A percentile compares a stretch with the other conserved stretches of the same genome.
These are phyloP conservation scores for Rosa rugosa DNA, from an alignment of 306 rosid species.

Conservation along the genomic window DNA sequence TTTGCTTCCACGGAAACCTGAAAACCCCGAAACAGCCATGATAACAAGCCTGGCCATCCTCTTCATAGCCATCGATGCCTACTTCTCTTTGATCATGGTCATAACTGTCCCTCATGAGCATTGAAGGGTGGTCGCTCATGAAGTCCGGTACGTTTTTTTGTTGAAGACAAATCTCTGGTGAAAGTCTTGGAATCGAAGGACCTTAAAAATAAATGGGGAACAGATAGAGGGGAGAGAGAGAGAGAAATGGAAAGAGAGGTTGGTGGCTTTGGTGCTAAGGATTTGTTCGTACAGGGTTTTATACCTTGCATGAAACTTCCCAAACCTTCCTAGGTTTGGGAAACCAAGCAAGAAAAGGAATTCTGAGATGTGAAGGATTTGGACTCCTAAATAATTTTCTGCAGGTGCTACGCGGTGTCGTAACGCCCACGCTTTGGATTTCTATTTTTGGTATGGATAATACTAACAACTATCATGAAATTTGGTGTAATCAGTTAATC, in stretches of 20 bases:
- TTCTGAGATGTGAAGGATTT: not conserved
- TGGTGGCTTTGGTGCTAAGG: too few relatives aligned
- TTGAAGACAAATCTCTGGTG: conserved; percentile 5
- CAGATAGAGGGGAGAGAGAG: not conserved
- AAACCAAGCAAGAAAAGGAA: not conserved
- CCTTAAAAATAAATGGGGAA: not conserved
- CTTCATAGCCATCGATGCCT: not conserved
- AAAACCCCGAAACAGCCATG: conserved; percentile 52
- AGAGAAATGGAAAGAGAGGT: too few relatives aligned
- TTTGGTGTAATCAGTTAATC: not conserved
- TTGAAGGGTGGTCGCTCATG: conserved; percentile 5
- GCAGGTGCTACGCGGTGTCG: not conserved
- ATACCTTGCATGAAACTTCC: not conserved
- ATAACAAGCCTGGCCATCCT: conserved; percentile 18
- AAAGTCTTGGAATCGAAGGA: not conserved
- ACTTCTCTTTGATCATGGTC: conserved; percentile 3
- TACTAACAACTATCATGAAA: not conserved
- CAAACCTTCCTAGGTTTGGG: not conserved
- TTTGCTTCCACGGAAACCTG: conserved; percentile 27
- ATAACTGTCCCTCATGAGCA: conserved; percentile 26
- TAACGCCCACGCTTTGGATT: not conserved
- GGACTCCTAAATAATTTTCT: too few relatives aligned
- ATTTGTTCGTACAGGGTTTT: too few relatives aligned
- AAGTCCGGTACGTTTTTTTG: conserved; percentile 18
- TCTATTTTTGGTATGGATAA: not conserved